Conservation (phyloP, 2,329 filamentous ascomycete genomes). For the Paracorniculantispora psalliotae region DNA sequence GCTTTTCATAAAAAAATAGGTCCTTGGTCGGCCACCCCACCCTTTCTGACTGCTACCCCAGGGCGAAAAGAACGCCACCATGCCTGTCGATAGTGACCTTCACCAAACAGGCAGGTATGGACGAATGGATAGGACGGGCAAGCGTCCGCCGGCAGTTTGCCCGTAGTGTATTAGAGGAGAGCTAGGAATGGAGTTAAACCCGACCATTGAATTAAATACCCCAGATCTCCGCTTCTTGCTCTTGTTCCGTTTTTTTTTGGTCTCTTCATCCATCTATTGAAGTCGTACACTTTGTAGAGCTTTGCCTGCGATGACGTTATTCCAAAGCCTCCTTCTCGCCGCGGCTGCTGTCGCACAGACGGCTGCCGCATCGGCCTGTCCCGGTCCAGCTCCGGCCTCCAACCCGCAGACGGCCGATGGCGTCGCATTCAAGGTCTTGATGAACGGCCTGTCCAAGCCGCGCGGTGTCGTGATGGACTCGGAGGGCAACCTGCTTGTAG, state of each 20-base stretch:
- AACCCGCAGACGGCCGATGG: constrained; percentile 20
- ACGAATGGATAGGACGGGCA: neutral
- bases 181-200: neutral
- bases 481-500: constrained; percentile 33
- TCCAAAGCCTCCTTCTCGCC: neutral
- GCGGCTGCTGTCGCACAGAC: neutral
- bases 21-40: neutral
- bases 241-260: neutral
- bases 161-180: neutral
- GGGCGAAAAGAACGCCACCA: neutral
- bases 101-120: constrained; percentile 4
- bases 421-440: constrained; percentile 23
- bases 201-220: neutral
- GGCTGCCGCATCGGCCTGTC: neutral
- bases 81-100: neutral
- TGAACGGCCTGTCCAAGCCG: constrained; percentile 23
- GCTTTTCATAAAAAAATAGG: neutral
- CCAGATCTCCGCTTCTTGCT: neutral
- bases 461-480: constrained; percentile 32
- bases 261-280: neutral
- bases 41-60: neutral
- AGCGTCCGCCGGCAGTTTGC: neutral
- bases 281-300: neutral
- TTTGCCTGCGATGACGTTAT: neutral
- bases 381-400: constrained; percentile 7